phyloP scores from a whole-genome alignment of 768 basidiomycete genomes.

The Leucocoprinus leucothites region DNA sequence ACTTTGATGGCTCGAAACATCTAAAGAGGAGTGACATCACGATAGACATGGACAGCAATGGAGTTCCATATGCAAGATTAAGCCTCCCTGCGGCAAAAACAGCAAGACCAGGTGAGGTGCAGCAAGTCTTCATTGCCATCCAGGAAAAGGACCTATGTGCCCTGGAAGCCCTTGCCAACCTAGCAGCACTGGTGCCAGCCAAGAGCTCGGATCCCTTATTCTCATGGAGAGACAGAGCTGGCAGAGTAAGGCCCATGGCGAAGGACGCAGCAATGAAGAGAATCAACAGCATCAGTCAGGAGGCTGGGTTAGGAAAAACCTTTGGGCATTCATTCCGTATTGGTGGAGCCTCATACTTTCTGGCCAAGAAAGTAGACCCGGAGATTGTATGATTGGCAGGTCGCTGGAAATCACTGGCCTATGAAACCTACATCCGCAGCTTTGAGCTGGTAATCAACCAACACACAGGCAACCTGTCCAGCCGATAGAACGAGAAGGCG shows the following conservation, averaged over 20 bases:
- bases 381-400: constrained; percentile 32
- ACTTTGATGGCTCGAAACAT: constrained; percentile 21
- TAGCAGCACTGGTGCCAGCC: constrained; percentile 24
- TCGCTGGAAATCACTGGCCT: constrained; percentile 37
- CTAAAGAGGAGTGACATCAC: constrained; percentile 20
- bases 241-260: constrained; percentile 27
- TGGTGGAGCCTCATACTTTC: constrained; percentile 34
- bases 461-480: constrained; percentile 12
- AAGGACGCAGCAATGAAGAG: constrained; percentile 20
- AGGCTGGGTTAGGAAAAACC: constrained; percentile 25
- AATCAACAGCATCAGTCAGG: constrained; percentile 27
- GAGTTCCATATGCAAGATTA: constrained; percentile 24
- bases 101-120: constrained; percentile 27
- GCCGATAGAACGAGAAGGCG: neutral
- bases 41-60: constrained; percentile 22
- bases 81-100: constrained; percentile 35
- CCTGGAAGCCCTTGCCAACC: constrained; percentile 27
- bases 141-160: constrained; percentile 24
- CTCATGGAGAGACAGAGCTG: constrained; percentile 28
- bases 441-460: constrained; percentile 30
- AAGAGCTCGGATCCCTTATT: constrained; percentile 27
- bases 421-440: constrained; percentile 33
- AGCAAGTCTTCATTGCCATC: constrained; percentile 23
- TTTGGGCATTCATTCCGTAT: constrained; percentile 44
- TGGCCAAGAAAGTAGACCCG: constrained; percentile 27